A percentile compares a stretch with the other conserved stretches of the same genome.
phyloP scores from a whole-genome alignment of 1,139 yeast species.

The Nadsonia commutata region DNA sequence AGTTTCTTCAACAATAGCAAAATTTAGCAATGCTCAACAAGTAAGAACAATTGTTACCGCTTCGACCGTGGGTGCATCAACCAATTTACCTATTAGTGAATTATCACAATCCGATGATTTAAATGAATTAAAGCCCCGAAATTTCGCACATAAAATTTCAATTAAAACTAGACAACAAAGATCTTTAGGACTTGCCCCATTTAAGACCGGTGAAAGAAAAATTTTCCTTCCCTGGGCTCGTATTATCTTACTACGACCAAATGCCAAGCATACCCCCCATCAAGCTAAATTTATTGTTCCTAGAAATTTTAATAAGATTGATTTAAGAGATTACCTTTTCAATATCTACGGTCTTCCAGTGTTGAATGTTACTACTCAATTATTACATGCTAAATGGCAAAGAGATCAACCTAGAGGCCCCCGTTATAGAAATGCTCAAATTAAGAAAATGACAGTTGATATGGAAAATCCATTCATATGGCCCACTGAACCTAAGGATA shows the following conservation, averaged over 20 bases:
- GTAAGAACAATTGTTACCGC: conserved; percentile 2
- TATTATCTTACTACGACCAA: conserved; percentile 64
- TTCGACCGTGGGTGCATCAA: conserved; percentile 4
- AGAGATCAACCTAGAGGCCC: conserved; percentile 50
- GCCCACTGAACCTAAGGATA: conserved; percentile 43
- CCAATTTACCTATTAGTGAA: conserved; percentile 4
- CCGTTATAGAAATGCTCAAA: conserved; percentile 66
- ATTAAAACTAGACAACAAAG: conserved; percentile 38
- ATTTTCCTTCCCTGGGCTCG: conserved; percentile 77
- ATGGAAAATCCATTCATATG: conserved; percentile 88
- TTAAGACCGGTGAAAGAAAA: conserved; percentile 57
- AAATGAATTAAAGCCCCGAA: background rate
- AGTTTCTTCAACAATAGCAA: conserved; percentile 3
- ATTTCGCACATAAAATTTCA: conserved; percentile 9
- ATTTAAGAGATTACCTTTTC: conserved; percentile 79
- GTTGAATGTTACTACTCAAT: conserved; percentile 71
- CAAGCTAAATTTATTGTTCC: conserved; percentile 94
- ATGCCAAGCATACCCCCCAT: conserved; percentile 88
- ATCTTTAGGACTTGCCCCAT: conserved; percentile 59
- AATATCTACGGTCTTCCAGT: conserved; percentile 81
- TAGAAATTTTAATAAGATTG: conserved; percentile 77
- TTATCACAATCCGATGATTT: background rate
- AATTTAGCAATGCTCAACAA: conserved; percentile 2
- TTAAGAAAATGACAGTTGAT: conserved; percentile 88
- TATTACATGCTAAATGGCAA: conserved; percentile 56